These are phyloP conservation scores for Chlamydomonas schloesseri DNA, from an alignment of 139 green algal species.

Conservation along the genomic window DNA sequence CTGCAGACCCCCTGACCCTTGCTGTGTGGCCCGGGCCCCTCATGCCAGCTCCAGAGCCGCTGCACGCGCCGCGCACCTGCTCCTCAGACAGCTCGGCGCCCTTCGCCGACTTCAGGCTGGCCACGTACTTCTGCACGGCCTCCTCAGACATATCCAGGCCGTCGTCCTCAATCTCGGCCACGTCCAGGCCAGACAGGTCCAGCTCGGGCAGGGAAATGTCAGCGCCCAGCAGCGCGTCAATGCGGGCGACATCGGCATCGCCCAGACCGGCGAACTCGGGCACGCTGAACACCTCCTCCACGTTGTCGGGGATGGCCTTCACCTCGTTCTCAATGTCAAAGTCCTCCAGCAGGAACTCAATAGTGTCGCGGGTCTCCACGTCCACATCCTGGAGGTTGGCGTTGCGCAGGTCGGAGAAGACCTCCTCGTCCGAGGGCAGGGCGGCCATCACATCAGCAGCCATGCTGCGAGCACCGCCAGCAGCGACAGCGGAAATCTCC, in stretches of 20 bases:
- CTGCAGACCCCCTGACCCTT: not conserved
- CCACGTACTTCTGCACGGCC: conserved; percentile 36
- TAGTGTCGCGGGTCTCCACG: conserved; percentile 42
- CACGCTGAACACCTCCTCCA: not conserved
- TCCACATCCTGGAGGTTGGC: conserved; percentile 50
- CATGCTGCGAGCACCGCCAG: not conserved
- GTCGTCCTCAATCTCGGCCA: conserved; percentile 9
- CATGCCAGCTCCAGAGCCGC: not conserved
- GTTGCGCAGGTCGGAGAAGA: conserved; percentile 27
- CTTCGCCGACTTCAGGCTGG: conserved; percentile 30
- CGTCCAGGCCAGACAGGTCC: not conserved
- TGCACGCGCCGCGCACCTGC: not conserved
- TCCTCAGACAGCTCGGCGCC: conserved; percentile 30
- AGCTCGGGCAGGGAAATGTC: conserved; percentile 35
- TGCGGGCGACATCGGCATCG: conserved; percentile 8
- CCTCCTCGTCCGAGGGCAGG: conserved; percentile 37
- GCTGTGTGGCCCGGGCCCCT: not conserved
- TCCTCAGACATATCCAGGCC: conserved; percentile 15
- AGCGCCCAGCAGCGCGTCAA: conserved; percentile 33
- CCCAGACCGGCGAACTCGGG: conserved; percentile 8
- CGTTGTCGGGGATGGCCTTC: conserved; percentile 26
- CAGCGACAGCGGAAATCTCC: not conserved
- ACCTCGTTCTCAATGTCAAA: conserved; percentile 51
- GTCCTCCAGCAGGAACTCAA: conserved; percentile 56
- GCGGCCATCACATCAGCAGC: conserved; percentile 3